Evolutionary conservation across 2,329 filamentous ascomycete genomes (phyloP), one percentile per base, ranked within the genome.

Genomic region (Metarhizium brunneum): DNA sequence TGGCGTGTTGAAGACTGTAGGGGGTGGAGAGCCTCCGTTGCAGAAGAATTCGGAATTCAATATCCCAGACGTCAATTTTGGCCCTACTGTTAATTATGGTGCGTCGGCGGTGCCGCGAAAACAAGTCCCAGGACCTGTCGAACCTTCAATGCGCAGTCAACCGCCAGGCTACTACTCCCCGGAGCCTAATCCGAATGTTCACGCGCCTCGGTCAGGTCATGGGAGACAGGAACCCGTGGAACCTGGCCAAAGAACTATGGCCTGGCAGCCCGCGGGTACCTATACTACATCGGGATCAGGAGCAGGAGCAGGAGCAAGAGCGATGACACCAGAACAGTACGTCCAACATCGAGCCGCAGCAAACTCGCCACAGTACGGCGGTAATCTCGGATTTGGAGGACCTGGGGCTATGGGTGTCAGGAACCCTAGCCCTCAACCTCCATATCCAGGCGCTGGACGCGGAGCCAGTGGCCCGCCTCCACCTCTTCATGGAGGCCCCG

Each of bases 51-150:
- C 67, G 0, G 66, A 74, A 14, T 76, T 81, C 29, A 78, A 83
- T 56, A 84, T 95, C 58, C 89, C 90, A 1, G 73, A 79, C 4
- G 82, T 96, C 59, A 86, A 96, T 68, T 96, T 96, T 71, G 92
- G 92, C 0, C 90, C 86, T 6, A 96, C 92, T 0, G 73, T 89
- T 62, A 86, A 87, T 57, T 86, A 90, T 56, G 71, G 66, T 38
- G 73, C 71, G 13, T 48, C 67, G 18, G 57, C 69, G n/a, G 59
- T 67, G 2, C 61, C 67, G 10, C 66, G 61, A 6, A 69, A 60
- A 56, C 73, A 70, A 58, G 63, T 65, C 0, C 66, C 59, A 1
- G 40, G 40, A 29, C 32, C 47, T 7, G 50, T 14, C 18, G 56
- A 58, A 42, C 55, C 66, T 50, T 58, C 14, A 32, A n/a, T 35